These are phyloP conservation scores for Leishmania tarentolae DNA, from an alignment of 208 protist genomes.

Conservation along the genomic window DNA sequence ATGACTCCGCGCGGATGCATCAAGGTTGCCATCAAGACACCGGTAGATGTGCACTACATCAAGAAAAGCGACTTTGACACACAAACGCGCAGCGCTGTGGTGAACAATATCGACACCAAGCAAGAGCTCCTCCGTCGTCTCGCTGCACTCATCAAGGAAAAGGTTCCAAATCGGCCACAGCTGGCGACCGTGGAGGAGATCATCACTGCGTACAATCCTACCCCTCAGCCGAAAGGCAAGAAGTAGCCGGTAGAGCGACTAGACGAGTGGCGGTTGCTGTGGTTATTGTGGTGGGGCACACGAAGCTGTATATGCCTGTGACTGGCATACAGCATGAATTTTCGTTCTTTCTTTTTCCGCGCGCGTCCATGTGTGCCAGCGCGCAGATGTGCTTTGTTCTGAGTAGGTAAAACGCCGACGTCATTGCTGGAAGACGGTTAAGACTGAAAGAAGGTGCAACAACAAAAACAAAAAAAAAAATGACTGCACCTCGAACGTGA, in stretches of 20 bases:
- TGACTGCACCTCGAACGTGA: background rate
- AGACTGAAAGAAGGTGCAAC: background rate
- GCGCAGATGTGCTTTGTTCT: too few relatives aligned
- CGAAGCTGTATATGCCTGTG: background rate
- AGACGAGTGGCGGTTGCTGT: too few relatives aligned
- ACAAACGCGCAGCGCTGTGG: constrained; percentile 62
- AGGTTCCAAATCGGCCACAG: constrained; percentile 36
- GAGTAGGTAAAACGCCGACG: background rate
- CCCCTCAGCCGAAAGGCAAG: constrained; percentile 44
- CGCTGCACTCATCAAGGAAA: constrained; percentile 71
- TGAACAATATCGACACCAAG: constrained; percentile 69
- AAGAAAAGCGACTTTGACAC: constrained; percentile 90
- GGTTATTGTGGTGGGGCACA: background rate
- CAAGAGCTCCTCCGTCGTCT: constrained; percentile 75
- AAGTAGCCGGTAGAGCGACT: constrained; percentile 2
- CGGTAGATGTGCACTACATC: constrained; percentile 79
- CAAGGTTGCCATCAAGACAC: constrained; percentile 76
- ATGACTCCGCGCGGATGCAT: constrained; percentile 79
- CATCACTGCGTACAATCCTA: constrained; percentile 37
- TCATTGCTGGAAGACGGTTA: constrained; percentile 3
- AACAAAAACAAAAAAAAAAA: background rate
- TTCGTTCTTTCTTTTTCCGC: background rate
- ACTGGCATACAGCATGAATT: background rate
- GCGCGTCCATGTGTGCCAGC: background rate
- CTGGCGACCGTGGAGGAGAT: constrained; percentile 42